These are phyloP conservation scores for Aspergillus sp. DNA, from an alignment of 2,329 filamentous ascomycete species.

Conservation along the genomic window DNA sequence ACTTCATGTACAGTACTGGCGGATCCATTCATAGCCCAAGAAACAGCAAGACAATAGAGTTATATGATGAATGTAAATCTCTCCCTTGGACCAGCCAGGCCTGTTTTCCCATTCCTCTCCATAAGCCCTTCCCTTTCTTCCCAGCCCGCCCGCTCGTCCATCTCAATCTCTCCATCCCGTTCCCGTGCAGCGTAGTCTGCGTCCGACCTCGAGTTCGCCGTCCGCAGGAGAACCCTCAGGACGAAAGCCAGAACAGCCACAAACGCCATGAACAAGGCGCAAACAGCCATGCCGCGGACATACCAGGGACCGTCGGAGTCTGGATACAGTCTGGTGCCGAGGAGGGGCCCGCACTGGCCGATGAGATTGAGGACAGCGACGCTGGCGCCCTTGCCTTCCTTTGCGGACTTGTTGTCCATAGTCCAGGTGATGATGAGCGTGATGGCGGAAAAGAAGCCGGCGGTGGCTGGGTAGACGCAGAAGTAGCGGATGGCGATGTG, in stretches of 20 bases:
- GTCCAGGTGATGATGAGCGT: slow-evolving; percentile 81
- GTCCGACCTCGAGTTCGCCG: slow-evolving; percentile 46
- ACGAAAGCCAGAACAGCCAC: slow-evolving; percentile 49
- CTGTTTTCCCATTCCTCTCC: slow-evolving; percentile 13
- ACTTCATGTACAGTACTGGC: no score
- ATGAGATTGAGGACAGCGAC: slow-evolving; percentile 74
- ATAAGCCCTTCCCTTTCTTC: slow-evolving; percentile 24
- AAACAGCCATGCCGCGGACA: slow-evolving; percentile 52
- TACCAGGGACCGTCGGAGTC: slow-evolving; percentile 51
- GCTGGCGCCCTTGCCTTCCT: slow-evolving; percentile 61
- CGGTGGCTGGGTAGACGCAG: slow-evolving; percentile 66
- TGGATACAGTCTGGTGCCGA: slow-evolving; percentile 60
- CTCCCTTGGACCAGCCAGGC: slow-evolving; percentile 11
- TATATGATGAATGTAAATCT: slow-evolving; percentile 20
- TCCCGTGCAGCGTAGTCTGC: no score
- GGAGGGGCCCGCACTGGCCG: slow-evolving; percentile 67
- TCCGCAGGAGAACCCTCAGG: slow-evolving; percentile 46
- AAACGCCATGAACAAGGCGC: slow-evolving; percentile 52
- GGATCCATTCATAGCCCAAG: no score
- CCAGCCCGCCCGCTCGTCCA: slow-evolving; percentile 4
- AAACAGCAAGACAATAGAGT: not conserved
- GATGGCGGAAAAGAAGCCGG: slow-evolving; percentile 76
- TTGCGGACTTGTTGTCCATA: slow-evolving; percentile 70
- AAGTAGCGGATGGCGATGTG: slow-evolving; percentile 51
- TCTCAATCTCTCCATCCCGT: slow-evolving; percentile 5